These are phyloP conservation scores for Ustilago sp. DNA, from an alignment of 1,284 basidiomycete species.

Conservation along the genomic window DNA sequence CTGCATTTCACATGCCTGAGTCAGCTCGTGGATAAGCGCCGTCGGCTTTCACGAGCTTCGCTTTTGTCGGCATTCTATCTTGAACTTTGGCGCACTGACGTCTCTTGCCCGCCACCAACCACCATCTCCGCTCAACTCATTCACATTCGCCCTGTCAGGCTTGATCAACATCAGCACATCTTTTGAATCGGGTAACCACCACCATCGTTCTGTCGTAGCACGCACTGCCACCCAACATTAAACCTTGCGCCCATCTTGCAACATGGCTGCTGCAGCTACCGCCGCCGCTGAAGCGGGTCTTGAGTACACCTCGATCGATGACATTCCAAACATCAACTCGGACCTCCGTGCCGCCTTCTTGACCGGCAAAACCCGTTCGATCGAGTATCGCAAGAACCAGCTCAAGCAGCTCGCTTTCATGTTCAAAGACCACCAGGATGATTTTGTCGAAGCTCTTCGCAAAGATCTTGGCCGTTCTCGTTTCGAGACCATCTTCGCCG, in stretches of 20 bases:
- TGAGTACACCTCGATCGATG: conserved; percentile 50
- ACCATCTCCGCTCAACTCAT: too few relatives aligned
- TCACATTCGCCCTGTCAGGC: too few relatives aligned
- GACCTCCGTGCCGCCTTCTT: conserved; percentile 73
- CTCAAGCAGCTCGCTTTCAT: conserved; percentile 77
- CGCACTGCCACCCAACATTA: too few relatives aligned
- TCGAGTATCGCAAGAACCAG: conserved; percentile 76
- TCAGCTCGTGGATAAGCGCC: too few relatives aligned
- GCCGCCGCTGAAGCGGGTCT: conserved; percentile 52
- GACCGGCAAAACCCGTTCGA: conserved; percentile 73
- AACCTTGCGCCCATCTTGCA: conserved; percentile 1
- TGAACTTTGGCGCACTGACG: too few relatives aligned
- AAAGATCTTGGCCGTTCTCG: conserved; percentile 74
- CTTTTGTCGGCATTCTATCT: too few relatives aligned
- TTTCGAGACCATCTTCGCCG: conserved; percentile 69
- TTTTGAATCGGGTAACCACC: background rate
- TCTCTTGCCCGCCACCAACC: too few relatives aligned
- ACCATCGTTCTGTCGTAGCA: background rate
- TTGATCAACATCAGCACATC: background rate
- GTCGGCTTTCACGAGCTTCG: too few relatives aligned
- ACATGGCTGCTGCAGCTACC: conserved; percentile 36
- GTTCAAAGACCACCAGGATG: conserved; percentile 75
- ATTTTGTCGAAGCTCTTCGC: conserved; percentile 73
- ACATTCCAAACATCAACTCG: conserved; percentile 69
- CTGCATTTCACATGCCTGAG: too few relatives aligned